These are phyloP conservation scores for Lepidium africanum DNA, from an alignment of 345 rosid genomes.

Conservation along the genomic window DNA sequence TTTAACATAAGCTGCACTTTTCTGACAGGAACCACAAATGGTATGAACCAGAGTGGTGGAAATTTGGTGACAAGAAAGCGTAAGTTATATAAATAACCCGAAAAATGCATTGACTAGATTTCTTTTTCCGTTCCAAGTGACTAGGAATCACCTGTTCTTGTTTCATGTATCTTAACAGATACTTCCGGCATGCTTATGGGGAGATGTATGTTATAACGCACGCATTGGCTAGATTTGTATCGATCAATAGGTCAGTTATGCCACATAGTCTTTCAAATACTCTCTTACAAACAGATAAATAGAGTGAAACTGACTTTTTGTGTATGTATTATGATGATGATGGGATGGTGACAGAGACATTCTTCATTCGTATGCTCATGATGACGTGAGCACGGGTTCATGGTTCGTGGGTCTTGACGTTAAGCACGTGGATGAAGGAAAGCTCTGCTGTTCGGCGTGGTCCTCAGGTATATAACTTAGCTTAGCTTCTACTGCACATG, in stretches of 20 bases:
- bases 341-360: constrained; percentile 38
- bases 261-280: background rate
- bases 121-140: background rate
- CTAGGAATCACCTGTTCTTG: background rate
- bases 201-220: constrained; percentile 65
- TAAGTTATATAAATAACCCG: constrained; percentile 29
- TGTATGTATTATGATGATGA: background rate
- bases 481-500: background rate
- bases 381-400: constrained; percentile 68
- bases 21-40: constrained; percentile 55
- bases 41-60: constrained; percentile 98
- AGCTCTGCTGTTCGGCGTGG: constrained; percentile 77
- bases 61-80: constrained; percentile 78
- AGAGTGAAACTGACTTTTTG: background rate
- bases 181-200: constrained; percentile 72
- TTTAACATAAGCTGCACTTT: background rate
- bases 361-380: constrained; percentile 59
- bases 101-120: background rate
- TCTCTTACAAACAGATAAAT: background rate
- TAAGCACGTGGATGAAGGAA: constrained; percentile 56
- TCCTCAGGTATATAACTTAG: constrained; percentile 40
- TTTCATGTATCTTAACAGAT: constrained; percentile 35
- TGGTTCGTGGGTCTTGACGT: constrained; percentile 76
- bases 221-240: constrained; percentile 61
- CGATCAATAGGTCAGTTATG: constrained; percentile 51